Evolutionary conservation across 805 yeast genomes (phyloP).

Genomic region (Cyberlindnera maclurae): DNA sequence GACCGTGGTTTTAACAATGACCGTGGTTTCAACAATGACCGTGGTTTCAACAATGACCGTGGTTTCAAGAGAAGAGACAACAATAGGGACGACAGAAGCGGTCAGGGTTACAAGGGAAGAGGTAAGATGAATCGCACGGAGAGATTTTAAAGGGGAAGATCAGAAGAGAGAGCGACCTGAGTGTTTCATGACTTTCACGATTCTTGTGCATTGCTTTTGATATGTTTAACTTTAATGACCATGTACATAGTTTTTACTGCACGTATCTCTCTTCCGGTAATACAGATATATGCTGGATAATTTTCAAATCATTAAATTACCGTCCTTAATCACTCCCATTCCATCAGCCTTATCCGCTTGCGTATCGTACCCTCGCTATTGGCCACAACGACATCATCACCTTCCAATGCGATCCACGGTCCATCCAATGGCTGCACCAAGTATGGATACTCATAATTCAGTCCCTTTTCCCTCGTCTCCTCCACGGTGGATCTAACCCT

Average conservation of each 20-base stretch:
- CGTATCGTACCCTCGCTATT: slow-evolving; percentile 34
- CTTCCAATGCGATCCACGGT: slow-evolving; percentile 71
- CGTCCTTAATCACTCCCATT: slow-evolving; percentile 40
- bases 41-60: neutral
- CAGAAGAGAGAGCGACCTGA: too few relatives aligned
- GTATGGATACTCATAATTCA: slow-evolving; percentile 66
- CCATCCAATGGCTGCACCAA: slow-evolving; percentile 67
- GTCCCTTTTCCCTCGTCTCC: slow-evolving; percentile 66
- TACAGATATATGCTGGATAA: too few relatives aligned
- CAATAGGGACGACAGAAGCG: slow-evolving; percentile 1
- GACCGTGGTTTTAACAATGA: neutral
- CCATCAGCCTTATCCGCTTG: slow-evolving; percentile 30
- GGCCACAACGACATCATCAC: slow-evolving; percentile 42
- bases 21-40: neutral
- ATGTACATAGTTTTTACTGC: too few relatives aligned
- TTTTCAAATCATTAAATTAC: too few relatives aligned
- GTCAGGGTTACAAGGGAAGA: neutral
- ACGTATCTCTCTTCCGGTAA: too few relatives aligned
- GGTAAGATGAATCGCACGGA: neutral
- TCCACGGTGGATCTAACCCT: slow-evolving; percentile 50
- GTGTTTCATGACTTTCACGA: too few relatives aligned
- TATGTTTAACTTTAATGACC: too few relatives aligned
- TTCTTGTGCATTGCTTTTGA: too few relatives aligned
- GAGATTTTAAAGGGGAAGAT: neutral
- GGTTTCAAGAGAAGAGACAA: neutral